Percentiles rank a stretch among this genome's conserved stretches.
phyloP scores from a whole-genome alignment of 2,329 filamentous ascomycete genomes.

The Pestalotiopsis sp. region DNA sequence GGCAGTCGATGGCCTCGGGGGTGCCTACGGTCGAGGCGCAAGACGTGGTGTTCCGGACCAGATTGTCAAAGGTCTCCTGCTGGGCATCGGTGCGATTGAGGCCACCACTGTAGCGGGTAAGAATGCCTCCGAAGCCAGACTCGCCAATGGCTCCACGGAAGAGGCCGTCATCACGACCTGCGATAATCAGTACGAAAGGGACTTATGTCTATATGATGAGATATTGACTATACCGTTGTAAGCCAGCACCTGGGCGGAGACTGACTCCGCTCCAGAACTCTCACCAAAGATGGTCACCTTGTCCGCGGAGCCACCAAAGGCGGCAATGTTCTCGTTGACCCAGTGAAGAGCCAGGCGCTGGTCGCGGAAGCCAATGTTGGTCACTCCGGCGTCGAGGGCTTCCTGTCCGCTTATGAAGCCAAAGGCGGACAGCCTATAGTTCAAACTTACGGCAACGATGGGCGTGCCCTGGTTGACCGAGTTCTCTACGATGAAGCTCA shows the following conservation, averaged over 20 bases:
- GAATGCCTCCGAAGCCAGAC: slow-evolving; percentile 44
- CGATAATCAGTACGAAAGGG: background rate
- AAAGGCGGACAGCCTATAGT: slow-evolving; percentile 49
- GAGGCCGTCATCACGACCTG: slow-evolving; percentile 31
- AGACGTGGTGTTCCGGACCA: slow-evolving; percentile 31
- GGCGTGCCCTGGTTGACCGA: slow-evolving; percentile 45
- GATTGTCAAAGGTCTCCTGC: slow-evolving; percentile 30
- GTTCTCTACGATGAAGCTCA: slow-evolving; percentile 58
- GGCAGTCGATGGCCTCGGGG: slow-evolving; percentile 26
- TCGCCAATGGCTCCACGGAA: slow-evolving; percentile 32
- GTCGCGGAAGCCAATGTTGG: slow-evolving; percentile 51
- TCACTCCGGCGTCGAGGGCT: slow-evolving; percentile 40
- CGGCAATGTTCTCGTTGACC: slow-evolving; percentile 36
- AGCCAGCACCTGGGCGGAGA: slow-evolving; percentile 45
- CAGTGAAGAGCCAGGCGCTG: slow-evolving; percentile 47
- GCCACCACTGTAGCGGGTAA: slow-evolving; percentile 29
- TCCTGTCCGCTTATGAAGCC: slow-evolving; percentile 48
- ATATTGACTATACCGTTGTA: slow-evolving; percentile 34
- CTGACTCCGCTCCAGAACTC: slow-evolving; percentile 45
- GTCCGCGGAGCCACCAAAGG: slow-evolving; percentile 41
- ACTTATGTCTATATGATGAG: background rate
- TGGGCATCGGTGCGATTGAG: slow-evolving; percentile 30
- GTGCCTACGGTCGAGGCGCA: slow-evolving; percentile 29
- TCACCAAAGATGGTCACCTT: slow-evolving; percentile 50
- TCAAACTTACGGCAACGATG: slow-evolving; percentile 50